A percentile compares a stretch with the other conserved stretches of the same genome.
Evolutionary conservation across 2,329 filamentous ascomycete species (phyloP).

Genomic region (Trichoderma koningiopsis): DNA sequence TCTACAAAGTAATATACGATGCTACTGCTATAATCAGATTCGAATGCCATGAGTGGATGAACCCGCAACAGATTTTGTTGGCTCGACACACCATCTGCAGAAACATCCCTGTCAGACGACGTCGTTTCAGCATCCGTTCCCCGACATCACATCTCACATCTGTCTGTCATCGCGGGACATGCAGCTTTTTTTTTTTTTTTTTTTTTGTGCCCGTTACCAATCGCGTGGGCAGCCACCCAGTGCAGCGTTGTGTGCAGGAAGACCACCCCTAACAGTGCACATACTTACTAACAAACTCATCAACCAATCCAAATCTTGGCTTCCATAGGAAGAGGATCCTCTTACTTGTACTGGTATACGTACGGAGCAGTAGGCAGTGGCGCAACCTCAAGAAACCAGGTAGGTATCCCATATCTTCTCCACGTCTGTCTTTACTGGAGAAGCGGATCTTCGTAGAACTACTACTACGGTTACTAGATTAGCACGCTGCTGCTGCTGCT

Average conservation of each 20-base stretch:
- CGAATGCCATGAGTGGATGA: not conserved
- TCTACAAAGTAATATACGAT: not conserved
- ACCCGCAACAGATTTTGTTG: conserved; percentile 16
- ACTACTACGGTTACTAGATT: not conserved
- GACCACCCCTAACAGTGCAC: conserved; percentile 9
- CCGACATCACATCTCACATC: conserved; percentile 26
- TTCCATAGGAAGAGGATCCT: conserved; percentile 2
- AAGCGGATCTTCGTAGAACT: conserved; percentile 4
- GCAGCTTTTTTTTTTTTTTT: conserved; percentile 17
- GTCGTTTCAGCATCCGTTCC: conserved; percentile 24
- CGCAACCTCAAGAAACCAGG: not conserved
- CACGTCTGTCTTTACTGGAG: conserved; percentile 16
- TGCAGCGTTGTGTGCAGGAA: conserved; percentile 5
- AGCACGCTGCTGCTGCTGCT: conserved; percentile 12
- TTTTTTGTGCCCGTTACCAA: conserved; percentile 25
- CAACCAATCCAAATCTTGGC: not conserved
- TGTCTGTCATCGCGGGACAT: conserved; percentile 27
- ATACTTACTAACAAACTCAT: conserved; percentile 5
- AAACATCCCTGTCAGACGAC: conserved; percentile 20
- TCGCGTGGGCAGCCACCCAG: conserved; percentile 20
- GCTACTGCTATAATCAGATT: not conserved
- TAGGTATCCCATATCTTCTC: not conserved
- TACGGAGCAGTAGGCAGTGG: not conserved
- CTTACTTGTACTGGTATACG: not conserved
- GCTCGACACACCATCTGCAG: conserved; percentile 10